These are phyloP conservation scores for Capronia epimyces DNA, from an alignment of 2,329 filamentous ascomycete species.

Conservation along the genomic window DNA sequence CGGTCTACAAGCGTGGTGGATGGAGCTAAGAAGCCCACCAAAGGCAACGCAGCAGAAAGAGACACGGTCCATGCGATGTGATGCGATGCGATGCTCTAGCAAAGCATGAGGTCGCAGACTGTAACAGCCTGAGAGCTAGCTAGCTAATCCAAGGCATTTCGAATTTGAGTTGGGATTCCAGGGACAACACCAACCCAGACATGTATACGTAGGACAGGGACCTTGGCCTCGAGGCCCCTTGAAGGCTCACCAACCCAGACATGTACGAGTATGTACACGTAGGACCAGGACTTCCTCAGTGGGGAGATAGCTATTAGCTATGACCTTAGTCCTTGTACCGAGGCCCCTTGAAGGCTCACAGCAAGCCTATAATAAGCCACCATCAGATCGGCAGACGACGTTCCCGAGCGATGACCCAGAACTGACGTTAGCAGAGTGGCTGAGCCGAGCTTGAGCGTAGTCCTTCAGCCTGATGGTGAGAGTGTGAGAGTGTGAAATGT, in stretches of 20 bases:
- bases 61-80: too few species aligned
- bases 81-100: background rate
- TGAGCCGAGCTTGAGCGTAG: too few species aligned
- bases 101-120: constrained; percentile 6
- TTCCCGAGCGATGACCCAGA: constrained; percentile 6
- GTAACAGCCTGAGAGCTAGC: constrained; percentile 10
- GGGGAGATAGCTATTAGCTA: too few species aligned
- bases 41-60: background rate
- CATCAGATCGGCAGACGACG: constrained; percentile 9
- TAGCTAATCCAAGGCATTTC: constrained; percentile 5
- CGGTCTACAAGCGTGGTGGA: background rate
- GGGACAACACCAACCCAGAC: too few species aligned
- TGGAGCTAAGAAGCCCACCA: background rate
- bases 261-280: too few species aligned
- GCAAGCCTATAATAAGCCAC: background rate
- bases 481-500: too few species aligned
- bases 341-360: background rate
- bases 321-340: too few species aligned
- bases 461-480: background rate
- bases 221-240: background rate
- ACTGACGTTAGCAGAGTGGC: constrained; percentile 14
- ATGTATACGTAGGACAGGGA: background rate
- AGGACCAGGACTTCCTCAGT: too few species aligned
- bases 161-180: constrained; percentile 3
- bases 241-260: background rate